Evolutionary conservation across 1,284 basidiomycete species (phyloP).

Genomic region (Pseudozyma sp.): DNA sequence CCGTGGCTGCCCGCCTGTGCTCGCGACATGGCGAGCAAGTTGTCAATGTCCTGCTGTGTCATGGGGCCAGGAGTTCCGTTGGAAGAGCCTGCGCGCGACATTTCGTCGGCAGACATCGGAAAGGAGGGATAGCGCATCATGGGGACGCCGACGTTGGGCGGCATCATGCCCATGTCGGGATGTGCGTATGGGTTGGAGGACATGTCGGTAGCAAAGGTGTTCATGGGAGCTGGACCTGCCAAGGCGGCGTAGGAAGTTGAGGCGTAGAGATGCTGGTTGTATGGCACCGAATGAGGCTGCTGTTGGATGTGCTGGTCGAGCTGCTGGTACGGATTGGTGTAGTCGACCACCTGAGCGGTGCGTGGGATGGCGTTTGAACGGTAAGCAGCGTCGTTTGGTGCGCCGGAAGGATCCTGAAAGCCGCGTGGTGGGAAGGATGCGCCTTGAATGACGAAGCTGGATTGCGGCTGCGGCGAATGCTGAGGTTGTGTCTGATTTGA

Average conservation of each 20-base stretch:
- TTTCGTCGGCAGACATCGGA: slow-evolving; percentile 26
- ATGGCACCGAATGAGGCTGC: slow-evolving; percentile 26
- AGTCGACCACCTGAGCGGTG: slow-evolving; percentile 23
- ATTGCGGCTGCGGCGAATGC: slow-evolving; percentile 19
- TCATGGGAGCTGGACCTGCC: slow-evolving; percentile 15
- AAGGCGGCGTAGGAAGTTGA: slow-evolving; percentile 34
- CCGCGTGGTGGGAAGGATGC: slow-evolving; percentile 28
- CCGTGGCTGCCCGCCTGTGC: slow-evolving; percentile 52
- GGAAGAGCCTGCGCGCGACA: slow-evolving; percentile 33
- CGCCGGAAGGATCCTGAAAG: slow-evolving; percentile 23
- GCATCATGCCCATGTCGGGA: slow-evolving; percentile 31
- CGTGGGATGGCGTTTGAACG: slow-evolving; percentile 32
- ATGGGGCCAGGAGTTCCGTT: slow-evolving; percentile 31
- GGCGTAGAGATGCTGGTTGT: slow-evolving; percentile 24
- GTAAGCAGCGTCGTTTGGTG: slow-evolving; percentile 27
- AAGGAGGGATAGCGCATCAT: slow-evolving; percentile 49
- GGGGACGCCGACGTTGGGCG: slow-evolving; percentile 12
- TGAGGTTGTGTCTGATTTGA: slow-evolving; percentile 24
- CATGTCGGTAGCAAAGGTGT: slow-evolving; percentile 19
- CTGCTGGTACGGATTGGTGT: slow-evolving; percentile 33
- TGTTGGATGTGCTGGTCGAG: slow-evolving; percentile 22
- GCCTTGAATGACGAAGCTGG: slow-evolving; percentile 14
- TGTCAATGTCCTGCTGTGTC: slow-evolving; percentile 56
- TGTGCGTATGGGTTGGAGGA: slow-evolving; percentile 25
- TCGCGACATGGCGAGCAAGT: slow-evolving; percentile 59